Percentiles rank a stretch among this genome's conserved stretches.
Evolutionary conservation across 139 green algal genomes (phyloP).

Genomic region (Volvox africanus): DNA sequence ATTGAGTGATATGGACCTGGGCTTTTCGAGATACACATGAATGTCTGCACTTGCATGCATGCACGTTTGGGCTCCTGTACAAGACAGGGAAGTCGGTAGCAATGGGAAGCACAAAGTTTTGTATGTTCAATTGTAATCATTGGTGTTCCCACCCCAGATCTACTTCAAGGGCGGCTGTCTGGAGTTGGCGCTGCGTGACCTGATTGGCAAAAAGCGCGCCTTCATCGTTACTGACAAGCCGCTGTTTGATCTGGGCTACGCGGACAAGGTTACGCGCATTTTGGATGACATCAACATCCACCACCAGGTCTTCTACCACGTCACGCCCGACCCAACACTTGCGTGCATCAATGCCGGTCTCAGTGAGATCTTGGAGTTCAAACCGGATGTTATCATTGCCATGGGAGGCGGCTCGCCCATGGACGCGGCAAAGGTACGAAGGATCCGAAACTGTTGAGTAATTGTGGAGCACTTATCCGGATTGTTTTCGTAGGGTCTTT

Average conservation of each 20-base stretch:
- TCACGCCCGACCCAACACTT: conserved; percentile 75
- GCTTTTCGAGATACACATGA: too few relatives aligned
- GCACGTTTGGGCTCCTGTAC: too few relatives aligned
- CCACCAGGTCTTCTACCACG: conserved; percentile 73
- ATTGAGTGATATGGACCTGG: too few relatives aligned
- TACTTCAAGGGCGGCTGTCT: conserved; percentile 69
- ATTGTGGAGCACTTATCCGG: too few relatives aligned
- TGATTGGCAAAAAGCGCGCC: conserved; percentile 67
- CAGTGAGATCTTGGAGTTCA: conserved; percentile 64
- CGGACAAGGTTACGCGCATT: conserved; percentile 58
- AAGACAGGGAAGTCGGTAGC: too few relatives aligned
- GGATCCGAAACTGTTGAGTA: too few relatives aligned
- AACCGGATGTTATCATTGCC: conserved; percentile 80
- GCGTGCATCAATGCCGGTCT: conserved; percentile 67
- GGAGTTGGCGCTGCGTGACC: conserved; percentile 68
- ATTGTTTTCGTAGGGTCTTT: too few relatives aligned
- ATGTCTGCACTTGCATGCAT: too few relatives aligned
- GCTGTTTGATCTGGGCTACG: conserved; percentile 74
- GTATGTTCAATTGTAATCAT: too few relatives aligned
- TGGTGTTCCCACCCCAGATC: conserved; percentile 45
- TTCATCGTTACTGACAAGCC: conserved; percentile 81
- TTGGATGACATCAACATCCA: conserved; percentile 61
- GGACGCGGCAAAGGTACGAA: conserved; percentile 81
- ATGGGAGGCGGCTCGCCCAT: conserved; percentile 80
- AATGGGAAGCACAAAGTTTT: too few relatives aligned